These are phyloP conservation scores for Metarhizium sp. DNA, from an alignment of 2,329 filamentous ascomycete genomes.

Conservation along the genomic window DNA sequence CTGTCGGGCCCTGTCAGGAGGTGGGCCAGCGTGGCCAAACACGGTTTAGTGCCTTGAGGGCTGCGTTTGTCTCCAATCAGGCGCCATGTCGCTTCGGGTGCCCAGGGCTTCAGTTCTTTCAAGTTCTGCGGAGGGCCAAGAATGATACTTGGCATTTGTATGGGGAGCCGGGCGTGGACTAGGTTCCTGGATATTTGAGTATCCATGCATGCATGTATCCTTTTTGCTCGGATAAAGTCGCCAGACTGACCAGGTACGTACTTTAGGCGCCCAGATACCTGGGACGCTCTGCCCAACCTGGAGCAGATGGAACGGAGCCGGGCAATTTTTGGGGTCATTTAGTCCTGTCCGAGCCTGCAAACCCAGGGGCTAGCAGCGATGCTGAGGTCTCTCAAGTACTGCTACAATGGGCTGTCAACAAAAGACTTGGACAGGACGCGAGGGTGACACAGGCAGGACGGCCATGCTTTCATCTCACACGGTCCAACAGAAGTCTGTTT, in stretches of 20 bases:
- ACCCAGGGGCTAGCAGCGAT: not conserved
- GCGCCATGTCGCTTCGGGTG: not conserved
- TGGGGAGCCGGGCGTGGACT: too few relatives aligned
- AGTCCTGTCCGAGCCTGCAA: not conserved
- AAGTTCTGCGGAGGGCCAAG: too few relatives aligned
- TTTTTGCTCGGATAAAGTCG: not conserved
- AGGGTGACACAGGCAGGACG: too few relatives aligned
- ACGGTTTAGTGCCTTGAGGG: not conserved
- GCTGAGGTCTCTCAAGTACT: not conserved
- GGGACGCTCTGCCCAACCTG: not conserved
- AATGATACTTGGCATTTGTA: too few relatives aligned
- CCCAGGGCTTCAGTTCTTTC: too few relatives aligned
- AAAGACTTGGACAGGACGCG: too few relatives aligned
- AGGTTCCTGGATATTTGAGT: not conserved
- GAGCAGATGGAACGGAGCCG: constrained; percentile 1
- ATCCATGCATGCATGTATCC: not conserved
- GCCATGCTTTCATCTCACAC: too few relatives aligned
- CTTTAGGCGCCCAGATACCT: not conserved
- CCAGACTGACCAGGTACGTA: not conserved
- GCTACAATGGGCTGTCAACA: not conserved
- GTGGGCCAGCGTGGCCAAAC: not conserved
- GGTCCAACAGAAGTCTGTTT: too few relatives aligned
- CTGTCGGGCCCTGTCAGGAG: not conserved
- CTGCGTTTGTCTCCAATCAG: not conserved
- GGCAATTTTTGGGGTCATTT: not conserved